Percentiles rank a stretch among this genome's conserved stretches.
These are phyloP conservation scores for Globisporangium orthogonon DNA, from an alignment of 352 stramenopile species.

Conservation along the genomic window DNA sequence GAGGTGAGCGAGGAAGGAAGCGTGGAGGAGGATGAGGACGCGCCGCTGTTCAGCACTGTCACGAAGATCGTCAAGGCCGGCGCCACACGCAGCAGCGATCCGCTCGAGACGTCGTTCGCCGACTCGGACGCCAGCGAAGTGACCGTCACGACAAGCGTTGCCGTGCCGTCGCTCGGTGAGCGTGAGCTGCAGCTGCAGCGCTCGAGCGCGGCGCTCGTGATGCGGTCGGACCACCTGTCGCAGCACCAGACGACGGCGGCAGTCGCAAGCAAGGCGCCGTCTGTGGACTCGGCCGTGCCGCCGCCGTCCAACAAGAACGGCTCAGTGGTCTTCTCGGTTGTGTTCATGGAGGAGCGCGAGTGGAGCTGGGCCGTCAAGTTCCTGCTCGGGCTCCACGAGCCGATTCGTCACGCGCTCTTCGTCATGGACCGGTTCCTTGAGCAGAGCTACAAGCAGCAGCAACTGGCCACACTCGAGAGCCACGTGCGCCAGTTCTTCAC, in stretches of 20 bases:
- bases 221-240: conserved; percentile 9
- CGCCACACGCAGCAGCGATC: conserved; percentile 7
- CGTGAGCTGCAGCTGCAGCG: conserved; percentile 17
- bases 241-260: neutral
- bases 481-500: conserved; percentile 58
- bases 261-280: neutral
- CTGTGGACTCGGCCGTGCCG: conserved; percentile 24
- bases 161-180: conserved; percentile 9
- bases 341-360: conserved; percentile 49
- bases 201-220: conserved; percentile 24
- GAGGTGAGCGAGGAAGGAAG: conserved; percentile 39
- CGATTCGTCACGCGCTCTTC: conserved; percentile 73
- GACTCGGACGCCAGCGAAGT: conserved; percentile 12
- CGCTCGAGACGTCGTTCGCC: conserved; percentile 6
- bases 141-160: neutral
- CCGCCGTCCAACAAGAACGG: conserved; percentile 42
- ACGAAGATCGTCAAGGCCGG: neutral
- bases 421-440: conserved; percentile 81
- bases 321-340: conserved; percentile 58
- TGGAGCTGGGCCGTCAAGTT: conserved; percentile 71
- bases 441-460: conserved; percentile 31
- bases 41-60: neutral
- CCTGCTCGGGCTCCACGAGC: conserved; percentile 65
- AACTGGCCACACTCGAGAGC: conserved; percentile 21
- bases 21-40: conserved; percentile 15